Evolutionary conservation across 148 eudicot genomes (phyloP), one percentile per base, ranked within the genome.

Genomic region (Linanthus parryae): DNA sequence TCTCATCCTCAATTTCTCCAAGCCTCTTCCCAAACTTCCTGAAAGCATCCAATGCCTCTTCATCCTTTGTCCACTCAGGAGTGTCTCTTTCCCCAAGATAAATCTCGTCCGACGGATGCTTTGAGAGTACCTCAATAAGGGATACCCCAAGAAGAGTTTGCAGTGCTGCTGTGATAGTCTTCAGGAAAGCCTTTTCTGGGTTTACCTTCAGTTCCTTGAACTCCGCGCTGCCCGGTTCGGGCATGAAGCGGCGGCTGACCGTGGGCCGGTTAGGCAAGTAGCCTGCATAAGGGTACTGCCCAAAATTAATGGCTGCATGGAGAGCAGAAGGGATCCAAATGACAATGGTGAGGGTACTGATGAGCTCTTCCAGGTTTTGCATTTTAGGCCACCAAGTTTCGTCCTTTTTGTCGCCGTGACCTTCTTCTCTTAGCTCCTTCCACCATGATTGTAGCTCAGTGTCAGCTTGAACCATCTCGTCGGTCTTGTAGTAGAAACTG

Each of bases 241-340:
- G 94, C 88, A 84, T 84, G 67, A 84, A 75, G 5, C 76, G 67
- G 0, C 88, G 77, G 68, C 94, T 84, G 12, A 75, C 56, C 8
- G 88, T 84, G 13, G 94, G 94, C 12, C 88, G 77, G 67, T 81
- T 84, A 7, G 88, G 94, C 5, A 81, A 67, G 59, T 66, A 85
- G 5, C 94, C 94, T 2, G 85, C 88, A 55, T 81, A 85, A 48
- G 88, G 76, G 47, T 85, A 85, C 20, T 85, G 94, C 12, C 94
- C 94, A 7, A 85, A 85, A 67, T 85, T 85, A 20, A 85, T 81
- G 1, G 94, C 94, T 16, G 94, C 94, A 15, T 81, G 94, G 26
- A 84, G 80, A 17, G 94, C 94, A 5, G 94, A 81, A 21, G 94
- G 85, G 4, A 85, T 63, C 94, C 94, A 85, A 65, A 85, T 81